These are phyloP conservation scores for Hagleromyces aurorensis DNA, from an alignment of 805 yeast genomes.

Conservation along the genomic window DNA sequence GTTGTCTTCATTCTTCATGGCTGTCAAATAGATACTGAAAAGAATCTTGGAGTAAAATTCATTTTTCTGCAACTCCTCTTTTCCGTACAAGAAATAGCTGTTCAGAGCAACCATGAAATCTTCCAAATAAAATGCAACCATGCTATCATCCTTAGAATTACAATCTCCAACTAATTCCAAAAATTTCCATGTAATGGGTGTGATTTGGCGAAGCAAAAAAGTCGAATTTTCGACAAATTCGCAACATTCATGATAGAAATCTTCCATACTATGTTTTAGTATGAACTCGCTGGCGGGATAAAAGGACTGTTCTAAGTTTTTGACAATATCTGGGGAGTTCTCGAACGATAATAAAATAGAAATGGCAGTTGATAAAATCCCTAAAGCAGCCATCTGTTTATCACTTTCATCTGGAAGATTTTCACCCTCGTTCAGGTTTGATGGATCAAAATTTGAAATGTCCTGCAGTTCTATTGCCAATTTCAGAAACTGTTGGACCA, in stretches of 20 bases:
- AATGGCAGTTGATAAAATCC: constrained; percentile 71
- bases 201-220: constrained; percentile 48
- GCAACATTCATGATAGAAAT: constrained; percentile 68
- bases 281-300: constrained; percentile 64
- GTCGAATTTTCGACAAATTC: constrained; percentile 68
- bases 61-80: constrained; percentile 39
- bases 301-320: constrained; percentile 55
- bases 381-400: constrained; percentile 75
- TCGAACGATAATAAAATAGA: constrained; percentile 80
- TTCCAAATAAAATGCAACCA: constrained; percentile 61
- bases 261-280: constrained; percentile 56
- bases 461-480: constrained; percentile 65
- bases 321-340: constrained; percentile 60
- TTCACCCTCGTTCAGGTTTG: constrained; percentile 30
- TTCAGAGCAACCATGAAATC: constrained; percentile 69
- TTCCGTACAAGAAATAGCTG: constrained; percentile 61
- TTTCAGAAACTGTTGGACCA: constrained; percentile 66
- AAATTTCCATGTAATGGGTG: constrained; percentile 69
- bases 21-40: constrained; percentile 40
- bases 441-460: constrained; percentile 40
- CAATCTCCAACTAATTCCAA: constrained; percentile 43
- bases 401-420: constrained; percentile 43
- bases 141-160: constrained; percentile 34
- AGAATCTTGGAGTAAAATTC: constrained; percentile 42
- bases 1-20: constrained; percentile 38